Evolutionary conservation across 2,329 filamentous ascomycete genomes (phyloP).

Genomic region (Ophidiomyces ophidiicola): DNA sequence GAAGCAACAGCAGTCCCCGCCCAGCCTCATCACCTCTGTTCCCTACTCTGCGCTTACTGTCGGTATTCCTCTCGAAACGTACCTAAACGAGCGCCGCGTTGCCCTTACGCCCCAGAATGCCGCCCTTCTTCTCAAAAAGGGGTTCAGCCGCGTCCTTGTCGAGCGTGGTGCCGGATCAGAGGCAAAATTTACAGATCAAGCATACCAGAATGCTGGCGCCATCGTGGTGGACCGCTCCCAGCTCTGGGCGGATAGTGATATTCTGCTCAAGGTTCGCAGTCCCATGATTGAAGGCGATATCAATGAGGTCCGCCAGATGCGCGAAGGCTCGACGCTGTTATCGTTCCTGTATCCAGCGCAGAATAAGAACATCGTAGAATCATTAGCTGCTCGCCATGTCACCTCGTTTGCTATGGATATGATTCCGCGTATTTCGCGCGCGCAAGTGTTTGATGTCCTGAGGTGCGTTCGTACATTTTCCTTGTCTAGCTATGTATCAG

Average conservation of each 20-base stretch:
- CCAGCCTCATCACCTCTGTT: slow-evolving; percentile 17
- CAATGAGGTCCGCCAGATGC: slow-evolving; percentile 57
- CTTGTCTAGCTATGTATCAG: background rate
- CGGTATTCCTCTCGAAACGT: slow-evolving; percentile 69
- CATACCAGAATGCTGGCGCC: slow-evolving; percentile 66
- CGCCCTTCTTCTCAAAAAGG: slow-evolving; percentile 70
- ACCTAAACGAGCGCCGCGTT: slow-evolving; percentile 65
- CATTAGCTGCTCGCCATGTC: slow-evolving; percentile 55
- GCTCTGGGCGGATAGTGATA: slow-evolving; percentile 65
- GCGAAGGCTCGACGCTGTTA: slow-evolving; percentile 60
- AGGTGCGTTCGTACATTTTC: slow-evolving; percentile 22
- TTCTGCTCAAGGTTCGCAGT: slow-evolving; percentile 71
- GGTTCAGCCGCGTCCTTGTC: slow-evolving; percentile 63
- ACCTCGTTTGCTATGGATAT: slow-evolving; percentile 86
- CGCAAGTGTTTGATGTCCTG: slow-evolving; percentile 77
- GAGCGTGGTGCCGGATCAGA: slow-evolving; percentile 67
- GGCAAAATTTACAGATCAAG: slow-evolving; percentile 65
- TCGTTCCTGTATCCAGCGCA: slow-evolving; percentile 74
- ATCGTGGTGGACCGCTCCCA: slow-evolving; percentile 56
- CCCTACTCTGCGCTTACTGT: slow-evolving; percentile 64
- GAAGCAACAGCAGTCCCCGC: slow-evolving; percentile 7
- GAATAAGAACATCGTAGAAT: slow-evolving; percentile 63
- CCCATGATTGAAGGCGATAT: slow-evolving; percentile 48
- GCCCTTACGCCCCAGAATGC: slow-evolving; percentile 78
- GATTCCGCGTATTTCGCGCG: slow-evolving; percentile 78